Evolutionary conservation across 2,329 filamentous ascomycete species (phyloP).

Genomic region (Acarospora socialis): DNA sequence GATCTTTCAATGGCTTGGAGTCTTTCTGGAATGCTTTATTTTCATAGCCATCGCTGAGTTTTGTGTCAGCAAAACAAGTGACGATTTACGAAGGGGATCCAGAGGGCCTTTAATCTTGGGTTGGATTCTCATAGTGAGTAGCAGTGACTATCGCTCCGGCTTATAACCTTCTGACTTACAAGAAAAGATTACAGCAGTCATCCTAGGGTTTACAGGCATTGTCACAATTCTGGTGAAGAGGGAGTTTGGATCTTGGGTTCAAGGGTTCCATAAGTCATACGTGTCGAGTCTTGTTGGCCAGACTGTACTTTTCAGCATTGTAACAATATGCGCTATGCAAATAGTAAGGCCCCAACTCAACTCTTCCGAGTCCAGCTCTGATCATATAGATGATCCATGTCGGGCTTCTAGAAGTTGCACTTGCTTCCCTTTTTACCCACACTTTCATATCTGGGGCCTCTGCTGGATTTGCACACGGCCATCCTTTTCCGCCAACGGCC

Average conservation of each 20-base stretch:
- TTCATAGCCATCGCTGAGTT: conserved; percentile 21
- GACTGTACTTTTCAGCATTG: conserved; percentile 21
- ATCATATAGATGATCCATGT: conserved; percentile 13
- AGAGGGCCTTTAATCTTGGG: conserved; percentile 1
- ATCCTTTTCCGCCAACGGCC: conserved; percentile 15
- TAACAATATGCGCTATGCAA: conserved; percentile 25
- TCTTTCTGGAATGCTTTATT: conserved; percentile 29
- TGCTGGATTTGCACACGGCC: conserved; percentile 14
- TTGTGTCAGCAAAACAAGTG: conserved; percentile 1
- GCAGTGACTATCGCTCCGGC: conserved; percentile 17
- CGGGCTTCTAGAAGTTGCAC: conserved; percentile 13
- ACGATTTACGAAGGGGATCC: neutral
- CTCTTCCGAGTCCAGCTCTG: conserved; percentile 4
- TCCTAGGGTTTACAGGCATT: conserved; percentile 23
- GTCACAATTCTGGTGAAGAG: conserved; percentile 24
- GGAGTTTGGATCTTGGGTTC: conserved; percentile 25
- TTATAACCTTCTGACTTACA: conserved; percentile 15
- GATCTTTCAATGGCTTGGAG: conserved; percentile 23
- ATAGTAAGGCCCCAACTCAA: conserved; percentile 23
- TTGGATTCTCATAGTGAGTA: conserved; percentile 6
- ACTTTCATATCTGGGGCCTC: conserved; percentile 13
- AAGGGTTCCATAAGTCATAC: conserved; percentile 24
- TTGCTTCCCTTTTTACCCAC: conserved; percentile 11
- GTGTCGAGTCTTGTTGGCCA: conserved; percentile 26
- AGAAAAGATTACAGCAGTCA: conserved; percentile 21